Base-by-base conservation (phyloP, 805 yeast species). In the Kodamaea laetipori region DNA sequence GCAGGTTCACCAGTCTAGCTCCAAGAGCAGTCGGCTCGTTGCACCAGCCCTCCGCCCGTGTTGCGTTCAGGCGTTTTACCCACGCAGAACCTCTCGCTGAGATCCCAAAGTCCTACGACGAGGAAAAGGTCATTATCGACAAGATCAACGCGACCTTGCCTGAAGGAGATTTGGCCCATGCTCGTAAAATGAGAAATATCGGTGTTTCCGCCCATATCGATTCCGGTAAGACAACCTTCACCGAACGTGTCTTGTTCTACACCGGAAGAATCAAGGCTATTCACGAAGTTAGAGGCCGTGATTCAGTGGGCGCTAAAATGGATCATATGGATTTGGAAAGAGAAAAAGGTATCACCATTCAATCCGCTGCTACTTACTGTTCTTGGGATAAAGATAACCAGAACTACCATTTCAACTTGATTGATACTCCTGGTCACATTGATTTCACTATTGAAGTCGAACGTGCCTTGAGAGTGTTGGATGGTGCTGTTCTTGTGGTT, bases 401-500 rank as follows among this genome's bases (percentile, higher is more conserved):
- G 49, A 74, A 76, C 49, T 92, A 81, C 64, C 96, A 89, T 64
- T 90, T 90, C 74, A 94, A 94, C 66, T 76, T 94, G 67, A 94
- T 94, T 65, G 99, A 94, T 68, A 94, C 99, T 6, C 99, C 99
- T 3, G 99, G 99, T 31, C 99, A 94, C 66, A 94, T 95, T 67
- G 99, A 94, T 67, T 94, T 94, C 76, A 94, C 99, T 42, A 92
- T 94, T 58, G 99, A 94, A 70, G 99, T 94, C 38, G 99, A 94
- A 73, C 82, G 99, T 63, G 99, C 99, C n/a, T 73, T 94, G 64
- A 80, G 99, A 67, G 99, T 94, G 32, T 73, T 94, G 47, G 99
- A 94, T 65, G 99, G 99, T 69, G 99, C 99, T 30, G 98, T 94
- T 38, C 76, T 94, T 50, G 98, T 94, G 43, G 97, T 94, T 13